Evolutionary conservation across 2,329 filamentous ascomycete genomes (phyloP).

Genomic region (Beauveria rudraprayagi): DNA sequence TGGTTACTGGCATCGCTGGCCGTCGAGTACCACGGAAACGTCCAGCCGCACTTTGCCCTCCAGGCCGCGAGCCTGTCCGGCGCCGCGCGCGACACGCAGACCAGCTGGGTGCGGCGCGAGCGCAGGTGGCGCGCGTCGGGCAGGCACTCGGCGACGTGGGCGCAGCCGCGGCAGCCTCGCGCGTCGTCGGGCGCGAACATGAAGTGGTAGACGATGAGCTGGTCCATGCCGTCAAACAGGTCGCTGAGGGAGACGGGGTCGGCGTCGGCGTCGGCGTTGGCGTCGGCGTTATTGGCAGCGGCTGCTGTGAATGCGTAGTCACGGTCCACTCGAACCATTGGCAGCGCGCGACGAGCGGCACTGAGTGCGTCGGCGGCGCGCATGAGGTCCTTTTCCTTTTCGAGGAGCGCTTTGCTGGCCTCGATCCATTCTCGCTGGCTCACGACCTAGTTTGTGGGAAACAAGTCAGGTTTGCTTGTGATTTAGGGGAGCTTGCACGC

Average conservation of each 20-base stretch:
- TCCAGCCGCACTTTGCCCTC: conserved; percentile 31
- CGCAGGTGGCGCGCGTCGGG: conserved; percentile 30
- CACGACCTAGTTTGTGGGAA: conserved; percentile 19
- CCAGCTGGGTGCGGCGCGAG: conserved; percentile 29
- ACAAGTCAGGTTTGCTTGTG: not conserved
- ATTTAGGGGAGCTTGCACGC: not conserved
- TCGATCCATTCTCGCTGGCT: conserved; percentile 26
- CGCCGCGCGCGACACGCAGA: conserved; percentile 31
- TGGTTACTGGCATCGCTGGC: conserved; percentile 18
- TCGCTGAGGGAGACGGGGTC: conserved; percentile 20
- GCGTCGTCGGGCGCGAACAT: conserved; percentile 32
- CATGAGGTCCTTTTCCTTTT: conserved; percentile 27
- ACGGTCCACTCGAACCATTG: conserved; percentile 31
- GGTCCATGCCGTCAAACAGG: conserved; percentile 26
- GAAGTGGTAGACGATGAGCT: conserved; percentile 38
- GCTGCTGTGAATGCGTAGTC: conserved; percentile 26
- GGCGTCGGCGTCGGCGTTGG: conserved; percentile 18
- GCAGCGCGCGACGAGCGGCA: conserved; percentile 26
- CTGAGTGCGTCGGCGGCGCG: conserved; percentile 22
- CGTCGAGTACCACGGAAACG: conserved; percentile 32
- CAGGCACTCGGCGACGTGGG: conserved; percentile 30
- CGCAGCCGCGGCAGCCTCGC: conserved; percentile 31
- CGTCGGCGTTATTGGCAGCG: conserved; percentile 17
- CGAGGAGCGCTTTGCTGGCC: conserved; percentile 25
- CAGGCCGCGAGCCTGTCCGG: conserved; percentile 28